Percentiles rank a stretch among this genome's conserved stretches.
Conservation (phyloP, 1,139 yeast species). For the Yamadazyma atlantica region DNA sequence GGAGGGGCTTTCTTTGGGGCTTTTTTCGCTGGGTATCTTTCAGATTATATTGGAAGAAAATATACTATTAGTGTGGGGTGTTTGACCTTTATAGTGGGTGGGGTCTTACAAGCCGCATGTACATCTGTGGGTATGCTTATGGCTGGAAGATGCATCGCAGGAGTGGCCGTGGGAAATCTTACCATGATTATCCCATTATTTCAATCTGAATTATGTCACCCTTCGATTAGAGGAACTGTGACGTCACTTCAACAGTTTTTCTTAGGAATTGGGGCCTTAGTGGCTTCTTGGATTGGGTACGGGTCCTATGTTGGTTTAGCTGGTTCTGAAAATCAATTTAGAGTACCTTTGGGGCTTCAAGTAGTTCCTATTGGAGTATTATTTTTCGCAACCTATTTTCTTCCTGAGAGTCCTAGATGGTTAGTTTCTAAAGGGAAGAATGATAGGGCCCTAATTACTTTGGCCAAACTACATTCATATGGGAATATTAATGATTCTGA, state of each 20-base stretch:
- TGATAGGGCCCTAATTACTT: constrained; percentile 33
- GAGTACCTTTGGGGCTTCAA: constrained; percentile 22
- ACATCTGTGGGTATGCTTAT: constrained; percentile 18
- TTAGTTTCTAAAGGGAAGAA: constrained; percentile 38
- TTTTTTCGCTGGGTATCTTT: constrained; percentile 19
- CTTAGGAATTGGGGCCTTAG: constrained; percentile 25
- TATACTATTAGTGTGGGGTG: constrained; percentile 19
- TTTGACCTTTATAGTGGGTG: constrained; percentile 21
- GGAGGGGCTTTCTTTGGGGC: constrained; percentile 31
- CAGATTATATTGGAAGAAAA: constrained; percentile 21
- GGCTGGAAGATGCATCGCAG: constrained; percentile 25
- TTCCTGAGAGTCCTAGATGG: constrained; percentile 65
- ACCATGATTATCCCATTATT: constrained; percentile 20
- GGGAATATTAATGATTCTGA: constrained; percentile 19
- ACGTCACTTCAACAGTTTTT: constrained; percentile 23
- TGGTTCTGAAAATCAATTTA: constrained; percentile 19
- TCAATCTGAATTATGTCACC: constrained; percentile 25
- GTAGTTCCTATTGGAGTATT: constrained; percentile 20
- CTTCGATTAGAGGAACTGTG: constrained; percentile 23
- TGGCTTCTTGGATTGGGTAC: constrained; percentile 26
- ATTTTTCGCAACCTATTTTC: constrained; percentile 28
- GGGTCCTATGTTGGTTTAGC: constrained; percentile 20
- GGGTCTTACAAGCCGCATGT: constrained; percentile 24
- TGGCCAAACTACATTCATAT: constrained; percentile 22
- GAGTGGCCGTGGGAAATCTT: constrained; percentile 21